Conservation (phyloP, 805 yeast genomes). For the Debaryomyces prosopidis region DNA sequence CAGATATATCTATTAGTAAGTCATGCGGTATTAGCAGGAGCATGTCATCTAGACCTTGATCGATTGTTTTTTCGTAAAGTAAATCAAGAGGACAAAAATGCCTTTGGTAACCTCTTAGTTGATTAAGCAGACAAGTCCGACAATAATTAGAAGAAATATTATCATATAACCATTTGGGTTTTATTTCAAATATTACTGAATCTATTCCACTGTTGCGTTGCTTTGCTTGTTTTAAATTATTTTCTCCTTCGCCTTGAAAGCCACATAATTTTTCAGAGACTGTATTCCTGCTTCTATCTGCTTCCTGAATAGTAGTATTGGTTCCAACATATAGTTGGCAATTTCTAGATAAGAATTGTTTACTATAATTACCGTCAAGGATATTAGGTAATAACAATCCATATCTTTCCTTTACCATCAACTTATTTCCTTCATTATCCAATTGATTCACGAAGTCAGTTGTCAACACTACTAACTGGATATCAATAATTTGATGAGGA, state of each 20-base stretch:
- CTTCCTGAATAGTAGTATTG: neutral
- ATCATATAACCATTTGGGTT: conserved; percentile 62
- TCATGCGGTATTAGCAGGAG: conserved; percentile 21
- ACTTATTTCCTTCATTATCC: conserved; percentile 22
- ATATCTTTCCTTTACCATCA: conserved; percentile 40
- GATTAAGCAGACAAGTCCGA: conserved; percentile 57
- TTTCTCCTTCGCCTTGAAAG: conserved; percentile 1
- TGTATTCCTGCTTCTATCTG: neutral
- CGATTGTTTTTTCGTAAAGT: conserved; percentile 29
- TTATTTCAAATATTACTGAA: conserved; percentile 46
- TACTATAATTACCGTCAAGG: conserved; percentile 29
- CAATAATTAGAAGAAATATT: conserved; percentile 47
- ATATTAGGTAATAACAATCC: conserved; percentile 47
- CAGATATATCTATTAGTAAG: conserved; percentile 18
- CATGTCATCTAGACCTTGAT: conserved; percentile 34
- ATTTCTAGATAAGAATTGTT: conserved; percentile 32
- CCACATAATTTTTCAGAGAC: neutral
- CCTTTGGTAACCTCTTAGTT: conserved; percentile 26
- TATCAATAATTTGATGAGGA: conserved; percentile 31
- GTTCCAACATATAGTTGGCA: conserved; percentile 29
- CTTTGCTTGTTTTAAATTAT: conserved; percentile 1
- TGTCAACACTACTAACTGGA: conserved; percentile 31
- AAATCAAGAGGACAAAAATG: conserved; percentile 53
- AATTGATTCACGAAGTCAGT: conserved; percentile 29
- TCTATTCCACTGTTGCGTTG: conserved; percentile 5